Evolutionary conservation across 1,284 basidiomycete species (phyloP).

Genomic region (Cryptococcus floricola): DNA sequence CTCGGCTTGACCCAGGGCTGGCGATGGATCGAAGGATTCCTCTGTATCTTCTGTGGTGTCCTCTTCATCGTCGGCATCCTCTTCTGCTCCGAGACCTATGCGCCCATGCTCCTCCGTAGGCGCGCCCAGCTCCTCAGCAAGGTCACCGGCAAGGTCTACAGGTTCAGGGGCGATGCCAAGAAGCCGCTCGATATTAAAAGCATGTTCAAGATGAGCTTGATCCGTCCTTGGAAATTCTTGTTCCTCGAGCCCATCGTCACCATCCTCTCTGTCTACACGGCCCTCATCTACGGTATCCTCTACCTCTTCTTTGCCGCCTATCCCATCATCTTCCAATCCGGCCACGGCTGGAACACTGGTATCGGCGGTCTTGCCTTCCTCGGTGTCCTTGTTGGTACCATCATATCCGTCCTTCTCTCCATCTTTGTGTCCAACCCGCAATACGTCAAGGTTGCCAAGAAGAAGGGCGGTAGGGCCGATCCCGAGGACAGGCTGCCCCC

Average conservation of each 20-base stretch:
- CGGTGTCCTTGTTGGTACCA: conserved; percentile 61
- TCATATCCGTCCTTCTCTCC: conserved; percentile 31
- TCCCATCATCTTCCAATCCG: conserved; percentile 61
- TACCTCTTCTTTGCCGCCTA: conserved; percentile 46
- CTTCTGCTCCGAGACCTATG: conserved; percentile 51
- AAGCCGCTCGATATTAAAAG: conserved; percentile 32
- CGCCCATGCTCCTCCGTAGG: conserved; percentile 47
- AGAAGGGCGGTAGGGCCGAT: conserved; percentile 53
- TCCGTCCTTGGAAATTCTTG: conserved; percentile 52
- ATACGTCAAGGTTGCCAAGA: conserved; percentile 54
- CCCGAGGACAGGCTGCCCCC: conserved; percentile 60
- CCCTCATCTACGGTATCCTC: conserved; percentile 53
- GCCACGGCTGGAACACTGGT: conserved; percentile 60
- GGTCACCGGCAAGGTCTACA: conserved; percentile 49
- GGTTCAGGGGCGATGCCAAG: conserved; percentile 51
- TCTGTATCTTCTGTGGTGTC: conserved; percentile 53
- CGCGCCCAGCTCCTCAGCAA: conserved; percentile 45
- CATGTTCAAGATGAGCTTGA: conserved; percentile 47
- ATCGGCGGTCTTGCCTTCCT: conserved; percentile 63
- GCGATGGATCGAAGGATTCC: conserved; percentile 63
- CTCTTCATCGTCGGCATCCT: conserved; percentile 34
- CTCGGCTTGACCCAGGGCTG: conserved; percentile 46
- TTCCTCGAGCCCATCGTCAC: conserved; percentile 52
- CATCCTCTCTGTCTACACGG: conserved; percentile 55
- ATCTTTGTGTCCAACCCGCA: conserved; percentile 52